These are phyloP conservation scores for Oryza australiensis DNA, from an alignment of 176 grass and related monocot genomes.

Conservation along the genomic window DNA sequence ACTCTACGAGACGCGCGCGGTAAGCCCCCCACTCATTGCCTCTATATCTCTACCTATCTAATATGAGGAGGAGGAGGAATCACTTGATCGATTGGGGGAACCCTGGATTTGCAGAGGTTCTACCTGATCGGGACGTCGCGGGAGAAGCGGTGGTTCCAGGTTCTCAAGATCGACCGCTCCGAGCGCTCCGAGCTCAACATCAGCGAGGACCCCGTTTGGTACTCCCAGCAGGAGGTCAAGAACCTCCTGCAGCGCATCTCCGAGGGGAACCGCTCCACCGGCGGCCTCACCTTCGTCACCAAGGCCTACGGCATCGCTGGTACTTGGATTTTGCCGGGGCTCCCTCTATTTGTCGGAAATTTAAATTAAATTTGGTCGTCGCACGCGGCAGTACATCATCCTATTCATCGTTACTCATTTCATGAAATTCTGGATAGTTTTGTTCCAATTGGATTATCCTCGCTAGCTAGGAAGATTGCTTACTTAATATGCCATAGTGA, in stretches of 20 bases:
- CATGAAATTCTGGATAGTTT: background rate
- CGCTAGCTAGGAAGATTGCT: background rate
- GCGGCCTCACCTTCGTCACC: constrained; percentile 74
- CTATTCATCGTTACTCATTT: background rate
- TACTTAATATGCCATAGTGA: background rate
- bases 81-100: too few species aligned
- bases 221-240: constrained; percentile 85
- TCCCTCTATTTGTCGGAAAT: too few species aligned
- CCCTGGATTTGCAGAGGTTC: constrained; percentile 60
- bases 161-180: constrained; percentile 96
- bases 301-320: constrained; percentile 96
- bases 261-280: constrained; percentile 87
- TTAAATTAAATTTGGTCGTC: background rate
- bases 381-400: background rate
- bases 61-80: too few species aligned
- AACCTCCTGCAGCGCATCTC: constrained; percentile 84
- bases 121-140: constrained; percentile 92
- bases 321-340: background rate
- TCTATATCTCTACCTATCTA: background rate
- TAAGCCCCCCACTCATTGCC: constrained; percentile 10
- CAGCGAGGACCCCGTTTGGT: constrained; percentile 92
- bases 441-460: background rate
- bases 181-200: constrained; percentile 84
- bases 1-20: constrained; percentile 91
- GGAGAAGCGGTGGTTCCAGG: constrained; percentile 82